These are phyloP conservation scores for Chalciporus chontae DNA, from an alignment of 768 basidiomycete species.

Conservation along the genomic window DNA sequence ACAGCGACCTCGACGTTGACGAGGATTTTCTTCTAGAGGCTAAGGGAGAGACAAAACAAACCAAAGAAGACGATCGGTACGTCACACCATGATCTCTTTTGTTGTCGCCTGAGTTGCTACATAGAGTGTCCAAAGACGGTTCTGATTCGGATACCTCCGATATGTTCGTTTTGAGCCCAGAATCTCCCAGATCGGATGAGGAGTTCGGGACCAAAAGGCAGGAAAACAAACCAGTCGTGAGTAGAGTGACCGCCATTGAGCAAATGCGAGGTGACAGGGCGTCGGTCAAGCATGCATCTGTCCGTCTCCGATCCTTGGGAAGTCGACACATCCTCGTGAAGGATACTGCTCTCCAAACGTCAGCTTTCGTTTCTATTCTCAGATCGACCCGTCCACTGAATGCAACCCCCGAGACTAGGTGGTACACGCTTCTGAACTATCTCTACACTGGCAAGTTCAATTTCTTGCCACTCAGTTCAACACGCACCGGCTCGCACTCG, in stretches of 20 bases:
- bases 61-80: conserved; percentile 12
- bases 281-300: neutral
- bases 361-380: neutral
- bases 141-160: conserved; percentile 13
- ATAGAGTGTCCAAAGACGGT: conserved; percentile 11
- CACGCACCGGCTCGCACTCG: neutral
- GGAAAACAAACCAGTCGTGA: neutral
- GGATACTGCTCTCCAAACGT: conserved; percentile 31
- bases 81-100: neutral
- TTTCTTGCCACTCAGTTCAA: conserved; percentile 33
- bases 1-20: conserved; percentile 35
- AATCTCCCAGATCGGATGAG: neutral
- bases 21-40: neutral
- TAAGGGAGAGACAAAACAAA: neutral
- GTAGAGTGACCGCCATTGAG: conserved; percentile 8
- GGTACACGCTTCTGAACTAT: conserved; percentile 38
- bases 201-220: neutral
- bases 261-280: neutral
- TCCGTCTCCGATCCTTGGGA: conserved; percentile 13
- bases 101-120: neutral
- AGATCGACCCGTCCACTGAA: neutral
- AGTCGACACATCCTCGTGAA: conserved; percentile 26
- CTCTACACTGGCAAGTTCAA: conserved; percentile 34
- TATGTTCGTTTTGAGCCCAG: conserved; percentile 18
- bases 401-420: conserved; percentile 19